Conservation (phyloP, 2,329 filamentous ascomycete genomes). For the Sporothrix humicola region DNA sequence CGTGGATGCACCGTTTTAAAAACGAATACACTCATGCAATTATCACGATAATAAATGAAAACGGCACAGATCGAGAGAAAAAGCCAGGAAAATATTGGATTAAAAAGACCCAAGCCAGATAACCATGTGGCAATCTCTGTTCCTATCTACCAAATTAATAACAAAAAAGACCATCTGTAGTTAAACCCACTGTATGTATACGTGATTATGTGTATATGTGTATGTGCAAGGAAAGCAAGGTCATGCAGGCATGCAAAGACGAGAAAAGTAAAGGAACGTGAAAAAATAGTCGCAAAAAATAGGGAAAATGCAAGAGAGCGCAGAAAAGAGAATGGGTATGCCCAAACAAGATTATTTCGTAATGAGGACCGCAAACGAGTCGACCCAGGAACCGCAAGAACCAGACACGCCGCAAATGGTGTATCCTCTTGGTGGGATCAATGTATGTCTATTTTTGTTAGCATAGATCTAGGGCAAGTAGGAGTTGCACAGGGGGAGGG, state of each 20-base stretch:
- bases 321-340: not conserved
- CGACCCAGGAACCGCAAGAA: slow-evolving; percentile 78
- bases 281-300: not conserved
- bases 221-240: slow-evolving; percentile 23
- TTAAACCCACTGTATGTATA: slow-evolving; percentile 13
- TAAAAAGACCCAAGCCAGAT: not conserved
- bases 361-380: slow-evolving; percentile 80
- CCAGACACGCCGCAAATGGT: slow-evolving; percentile 87
- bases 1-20: not conserved
- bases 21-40: not conserved
- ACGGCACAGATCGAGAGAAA: not conserved
- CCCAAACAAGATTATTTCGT: slow-evolving; percentile 33
- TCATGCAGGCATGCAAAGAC: slow-evolving; percentile 20
- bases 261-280: not conserved
- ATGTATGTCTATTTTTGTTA: slow-evolving; percentile 60
- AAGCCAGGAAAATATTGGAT: not conserved
- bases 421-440: slow-evolving; percentile 89
- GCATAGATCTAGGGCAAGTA: not conserved
- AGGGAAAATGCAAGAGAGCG: not conserved
- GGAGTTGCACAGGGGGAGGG: not conserved
- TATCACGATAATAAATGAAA: not conserved
- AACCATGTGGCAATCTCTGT: not conserved
- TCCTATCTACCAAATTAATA: not conserved
- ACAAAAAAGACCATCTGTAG: not conserved
- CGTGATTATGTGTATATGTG: slow-evolving; percentile 25